Base-by-base conservation (phyloP, 306 rosid genomes). In the Vigna trinervia region DNA sequence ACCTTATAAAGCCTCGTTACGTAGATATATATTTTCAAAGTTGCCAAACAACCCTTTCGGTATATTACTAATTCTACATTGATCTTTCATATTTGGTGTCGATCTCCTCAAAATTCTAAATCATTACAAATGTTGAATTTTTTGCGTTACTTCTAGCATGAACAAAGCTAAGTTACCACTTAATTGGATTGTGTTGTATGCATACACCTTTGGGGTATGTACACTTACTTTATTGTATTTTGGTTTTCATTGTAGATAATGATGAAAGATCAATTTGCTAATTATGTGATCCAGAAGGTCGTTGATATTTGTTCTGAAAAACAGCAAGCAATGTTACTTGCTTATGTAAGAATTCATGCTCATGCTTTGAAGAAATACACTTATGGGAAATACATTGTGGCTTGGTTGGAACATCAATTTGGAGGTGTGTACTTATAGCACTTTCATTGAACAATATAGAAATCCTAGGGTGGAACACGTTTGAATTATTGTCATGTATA, bases 321-420 rank as follows among this genome's bases (percentile, higher is more conserved):
- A 48, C 89, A 88, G 46, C 83, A 80, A 54, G 78, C 47, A 13
- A 66, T 73, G 64, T 72, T 88, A 69, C 85, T 84, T 22, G 71
- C 74, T 77, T 83, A 83, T 1, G 82, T 84, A 48, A 85, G 87
- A 81, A 62, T 77, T 79, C 89, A 88, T 79, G 82, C 82, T 3
- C 85, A 81, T 84, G 89, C 92, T 69, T 77, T 88, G 88, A 88
- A 88, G 92, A 88, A 88, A 79, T 86, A 88, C 82, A 88, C 92
- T 5, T 88, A 88, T 0, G 89, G 89, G 68, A 88, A 88, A 74
- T 89, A 88, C 86, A 88, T 86, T 39, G 88, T 88, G 57, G 86
- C 89, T 58, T 88, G 92, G 32, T 74, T 84, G 57, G 92, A 82
- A 65, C 82, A 77, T 53, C 71, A 60, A 58, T 70, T 81, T 15